Conservation (phyloP, 257 asterid genomes). For the Solanum bulbocastanum region DNA sequence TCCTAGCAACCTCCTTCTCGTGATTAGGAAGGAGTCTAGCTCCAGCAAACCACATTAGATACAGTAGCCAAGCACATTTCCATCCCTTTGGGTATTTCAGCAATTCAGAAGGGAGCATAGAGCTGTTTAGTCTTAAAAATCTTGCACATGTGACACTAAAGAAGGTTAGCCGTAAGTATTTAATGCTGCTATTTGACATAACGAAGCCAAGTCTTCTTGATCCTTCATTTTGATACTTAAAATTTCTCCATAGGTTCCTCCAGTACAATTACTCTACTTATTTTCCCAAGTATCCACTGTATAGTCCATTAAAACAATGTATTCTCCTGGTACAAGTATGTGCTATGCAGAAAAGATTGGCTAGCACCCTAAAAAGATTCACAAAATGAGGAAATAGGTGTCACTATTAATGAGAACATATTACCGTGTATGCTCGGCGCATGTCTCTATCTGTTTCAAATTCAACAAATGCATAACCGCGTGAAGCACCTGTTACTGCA, state of each 20-base stretch:
- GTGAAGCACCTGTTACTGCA: slow-evolving; percentile 91
- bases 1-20: background rate
- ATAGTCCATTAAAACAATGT: background rate
- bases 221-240: background rate
- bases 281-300: background rate
- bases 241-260: background rate
- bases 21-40: background rate
- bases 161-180: background rate
- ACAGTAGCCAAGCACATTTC: background rate
- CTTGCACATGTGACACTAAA: background rate
- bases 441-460: slow-evolving; percentile 83
- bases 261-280: background rate
- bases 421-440: slow-evolving; percentile 80
- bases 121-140: background rate
- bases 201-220: background rate
- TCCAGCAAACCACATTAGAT: background rate
- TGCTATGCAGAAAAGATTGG: background rate
- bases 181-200: background rate
- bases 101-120: background rate
- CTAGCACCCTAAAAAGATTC: background rate
- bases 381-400: background rate
- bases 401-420: background rate
- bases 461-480: slow-evolving; percentile 92
- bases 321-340: background rate
- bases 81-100: background rate